These are phyloP conservation scores for Microsporum audouinii DNA, from an alignment of 2,329 filamentous ascomycete genomes.

Conservation along the genomic window DNA sequence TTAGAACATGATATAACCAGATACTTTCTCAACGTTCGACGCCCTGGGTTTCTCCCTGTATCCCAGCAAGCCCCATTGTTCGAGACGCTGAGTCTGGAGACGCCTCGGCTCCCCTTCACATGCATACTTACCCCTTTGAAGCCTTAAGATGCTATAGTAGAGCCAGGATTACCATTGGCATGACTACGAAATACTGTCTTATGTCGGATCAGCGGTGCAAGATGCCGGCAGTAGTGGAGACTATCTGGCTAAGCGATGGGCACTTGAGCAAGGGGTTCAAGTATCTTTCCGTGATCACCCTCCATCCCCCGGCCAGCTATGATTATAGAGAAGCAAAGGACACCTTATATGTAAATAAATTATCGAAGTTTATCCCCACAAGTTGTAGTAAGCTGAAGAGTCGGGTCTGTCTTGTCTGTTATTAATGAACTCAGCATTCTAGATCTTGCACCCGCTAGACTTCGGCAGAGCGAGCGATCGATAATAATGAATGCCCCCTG, in stretches of 20 bases:
- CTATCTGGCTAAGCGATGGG: background rate
- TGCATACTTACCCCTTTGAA: background rate
- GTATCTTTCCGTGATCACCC: background rate
- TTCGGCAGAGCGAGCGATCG: background rate
- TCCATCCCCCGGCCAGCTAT: background rate
- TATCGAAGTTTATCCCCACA: background rate
- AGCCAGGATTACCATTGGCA: background rate
- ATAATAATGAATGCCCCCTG: background rate
- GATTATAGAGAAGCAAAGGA: background rate
- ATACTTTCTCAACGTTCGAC: background rate
- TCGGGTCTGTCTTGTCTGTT: background rate
- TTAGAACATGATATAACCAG: background rate
- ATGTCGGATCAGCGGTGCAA: background rate
- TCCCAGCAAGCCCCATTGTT: background rate
- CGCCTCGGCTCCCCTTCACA: background rate
- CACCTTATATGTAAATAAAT: background rate
- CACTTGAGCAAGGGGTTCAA: background rate
- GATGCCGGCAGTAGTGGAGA: background rate
- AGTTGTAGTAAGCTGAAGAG: background rate
- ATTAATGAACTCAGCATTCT: background rate
- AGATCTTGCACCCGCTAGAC: background rate
- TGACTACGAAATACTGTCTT: background rate
- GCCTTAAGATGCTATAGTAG: background rate
- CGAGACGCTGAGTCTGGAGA: background rate
- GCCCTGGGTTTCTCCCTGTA: background rate